Conservation (phyloP, 179 eudicot genomes). For the Silene noctiflora region DNA sequence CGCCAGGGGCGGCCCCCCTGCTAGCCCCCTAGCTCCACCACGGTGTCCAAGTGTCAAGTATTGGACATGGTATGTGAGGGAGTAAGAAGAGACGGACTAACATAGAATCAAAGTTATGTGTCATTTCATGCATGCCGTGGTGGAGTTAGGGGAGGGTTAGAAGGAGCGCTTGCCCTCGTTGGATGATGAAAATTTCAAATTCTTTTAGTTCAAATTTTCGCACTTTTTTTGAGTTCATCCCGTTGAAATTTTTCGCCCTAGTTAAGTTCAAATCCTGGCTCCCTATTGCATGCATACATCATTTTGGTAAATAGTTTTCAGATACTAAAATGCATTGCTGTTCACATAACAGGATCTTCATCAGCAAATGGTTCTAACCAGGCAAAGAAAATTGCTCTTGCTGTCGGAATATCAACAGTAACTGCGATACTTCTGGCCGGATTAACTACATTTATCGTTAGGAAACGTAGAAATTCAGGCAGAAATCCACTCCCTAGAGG, state of each 20-base stretch:
- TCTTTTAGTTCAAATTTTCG: too few relatives aligned
- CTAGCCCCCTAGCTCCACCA: too few relatives aligned
- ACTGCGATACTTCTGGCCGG: conserved; percentile 31
- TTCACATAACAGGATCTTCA: conserved; percentile 19
- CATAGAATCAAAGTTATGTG: not conserved
- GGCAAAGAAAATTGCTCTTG: conserved; percentile 22
- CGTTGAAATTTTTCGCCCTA: too few relatives aligned
- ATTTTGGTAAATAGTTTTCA: not conserved
- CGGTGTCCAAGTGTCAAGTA: too few relatives aligned
- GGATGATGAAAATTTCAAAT: too few relatives aligned
- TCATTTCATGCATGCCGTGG: not conserved
- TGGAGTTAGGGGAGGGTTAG: too few relatives aligned
- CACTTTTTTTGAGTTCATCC: too few relatives aligned
- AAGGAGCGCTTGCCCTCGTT: too few relatives aligned
- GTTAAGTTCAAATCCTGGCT: too few relatives aligned
- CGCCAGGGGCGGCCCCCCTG: too few relatives aligned
- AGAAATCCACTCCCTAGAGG: conserved; percentile 37
- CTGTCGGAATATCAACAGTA: conserved; percentile 35
- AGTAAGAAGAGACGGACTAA: too few relatives aligned
- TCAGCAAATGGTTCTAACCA: conserved; percentile 17
- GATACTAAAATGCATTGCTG: not conserved
- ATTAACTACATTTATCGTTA: conserved; percentile 27
- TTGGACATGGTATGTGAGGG: too few relatives aligned
- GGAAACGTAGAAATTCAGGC: conserved; percentile 31
- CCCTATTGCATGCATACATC: not conserved